Evolutionary conservation across 768 basidiomycete species (phyloP).

Genomic region (Agaricus subrufescens): DNA sequence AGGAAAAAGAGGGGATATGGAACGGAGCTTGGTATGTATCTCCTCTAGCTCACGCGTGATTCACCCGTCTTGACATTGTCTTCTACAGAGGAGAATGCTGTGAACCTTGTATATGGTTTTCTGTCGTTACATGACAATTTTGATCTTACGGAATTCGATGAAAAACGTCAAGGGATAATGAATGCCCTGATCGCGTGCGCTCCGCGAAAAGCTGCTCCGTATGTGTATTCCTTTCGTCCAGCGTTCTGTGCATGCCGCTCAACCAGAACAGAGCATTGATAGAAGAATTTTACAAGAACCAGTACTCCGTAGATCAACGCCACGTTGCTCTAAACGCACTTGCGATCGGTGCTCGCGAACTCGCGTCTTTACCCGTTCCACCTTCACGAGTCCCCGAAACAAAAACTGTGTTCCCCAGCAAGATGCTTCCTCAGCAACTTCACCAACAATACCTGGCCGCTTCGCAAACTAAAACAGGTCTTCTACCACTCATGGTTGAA

Average conservation of each 20-base stretch:
- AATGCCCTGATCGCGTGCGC: slow-evolving; percentile 78
- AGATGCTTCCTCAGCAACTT: slow-evolving; percentile 63
- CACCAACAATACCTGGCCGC: slow-evolving; percentile 63
- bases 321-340: slow-evolving; percentile 83
- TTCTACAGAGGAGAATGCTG: slow-evolving; percentile 79
- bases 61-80: background rate
- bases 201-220: slow-evolving; percentile 80
- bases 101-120: slow-evolving; percentile 71
- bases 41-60: background rate
- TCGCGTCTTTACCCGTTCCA: slow-evolving; percentile 47
- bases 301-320: slow-evolving; percentile 86
- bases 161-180: slow-evolving; percentile 69
- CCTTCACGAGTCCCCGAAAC: slow-evolving; percentile 23
- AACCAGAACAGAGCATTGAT: slow-evolving; percentile 57
- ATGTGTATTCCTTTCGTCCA: slow-evolving; percentile 28
- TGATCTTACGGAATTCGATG: slow-evolving; percentile 75
- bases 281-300: slow-evolving; percentile 92
- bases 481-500: slow-evolving; percentile 57
- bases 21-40: slow-evolving; percentile 73
- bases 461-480: slow-evolving; percentile 29
- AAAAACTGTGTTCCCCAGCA: slow-evolving; percentile 70
- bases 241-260: background rate
- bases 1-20: slow-evolving; percentile 82
- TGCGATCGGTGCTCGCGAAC: slow-evolving; percentile 80
- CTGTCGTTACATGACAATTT: slow-evolving; percentile 79